These are phyloP conservation scores for Cercospora beticola DNA, from an alignment of 2,329 filamentous ascomycete species.

Conservation along the genomic window DNA sequence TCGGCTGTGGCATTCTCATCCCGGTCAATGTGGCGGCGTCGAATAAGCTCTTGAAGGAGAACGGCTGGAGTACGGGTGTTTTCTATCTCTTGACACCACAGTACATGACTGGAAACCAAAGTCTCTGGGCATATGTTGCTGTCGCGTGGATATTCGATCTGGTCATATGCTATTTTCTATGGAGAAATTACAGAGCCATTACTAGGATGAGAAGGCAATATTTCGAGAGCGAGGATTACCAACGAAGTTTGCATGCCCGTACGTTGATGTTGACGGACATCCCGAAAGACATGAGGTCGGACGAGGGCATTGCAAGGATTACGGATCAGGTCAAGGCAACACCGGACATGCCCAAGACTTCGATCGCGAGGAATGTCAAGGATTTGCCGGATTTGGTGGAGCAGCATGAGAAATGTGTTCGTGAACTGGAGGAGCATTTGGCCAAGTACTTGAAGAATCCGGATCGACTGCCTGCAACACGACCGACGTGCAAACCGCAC, in stretches of 20 bases:
- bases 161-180: constrained; percentile 77
- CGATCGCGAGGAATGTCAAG: constrained; percentile 88
- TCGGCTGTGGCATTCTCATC: constrained; percentile 75
- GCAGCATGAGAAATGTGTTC: constrained; percentile 77
- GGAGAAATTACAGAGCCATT: constrained; percentile 83
- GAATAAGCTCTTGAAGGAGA: no score
- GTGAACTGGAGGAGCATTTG: constrained; percentile 76
- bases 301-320: constrained; percentile 83
- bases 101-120: constrained; percentile 45
- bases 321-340: constrained; percentile 78
- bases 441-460: constrained; percentile 91
- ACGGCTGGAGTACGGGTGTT: constrained; percentile 22
- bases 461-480: constrained; percentile 69
- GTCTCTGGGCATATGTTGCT: constrained; percentile 60
- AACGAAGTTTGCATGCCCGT: constrained; percentile 76
- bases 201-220: constrained; percentile 70
- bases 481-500: constrained; percentile 76
- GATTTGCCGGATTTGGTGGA: constrained; percentile 81
- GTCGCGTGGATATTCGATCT: constrained; percentile 67
- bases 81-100: constrained; percentile 60
- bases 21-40: constrained; percentile 62
- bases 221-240: constrained; percentile 84
- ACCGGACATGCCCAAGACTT: constrained; percentile 73
- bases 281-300: constrained; percentile 70
- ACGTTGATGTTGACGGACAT: constrained; percentile 76